phyloP scores from a whole-genome alignment of 164 flowering plant species.

The Piper longum region DNA sequence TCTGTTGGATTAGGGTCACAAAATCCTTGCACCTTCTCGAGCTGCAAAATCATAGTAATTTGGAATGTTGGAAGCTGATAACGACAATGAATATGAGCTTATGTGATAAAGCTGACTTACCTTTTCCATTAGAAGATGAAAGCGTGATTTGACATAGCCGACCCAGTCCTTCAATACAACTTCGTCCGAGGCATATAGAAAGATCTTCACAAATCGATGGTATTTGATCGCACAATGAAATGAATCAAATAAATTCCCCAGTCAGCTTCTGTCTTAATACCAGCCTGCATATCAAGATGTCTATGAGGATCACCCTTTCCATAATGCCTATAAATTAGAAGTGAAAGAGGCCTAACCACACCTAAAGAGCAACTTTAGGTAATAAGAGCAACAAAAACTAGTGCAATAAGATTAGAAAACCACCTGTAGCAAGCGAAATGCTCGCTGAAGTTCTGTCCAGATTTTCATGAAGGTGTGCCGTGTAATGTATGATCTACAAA shows the following conservation, averaged over 20 bases:
- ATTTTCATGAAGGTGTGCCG: slow-evolving; percentile 34
- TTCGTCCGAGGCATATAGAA: slow-evolving; percentile 22
- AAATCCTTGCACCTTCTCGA: slow-evolving; percentile 34
- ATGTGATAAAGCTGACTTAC: slow-evolving; percentile 11
- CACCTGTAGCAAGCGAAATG: background rate
- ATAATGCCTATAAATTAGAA: too few species aligned
- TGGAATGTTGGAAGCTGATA: too few species aligned
- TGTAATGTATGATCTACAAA: slow-evolving; percentile 39
- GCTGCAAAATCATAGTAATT: slow-evolving; percentile 14
- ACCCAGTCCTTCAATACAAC: slow-evolving; percentile 38
- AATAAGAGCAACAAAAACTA: too few species aligned
- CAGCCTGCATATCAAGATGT: slow-evolving; percentile 19
- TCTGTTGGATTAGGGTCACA: slow-evolving; percentile 52
- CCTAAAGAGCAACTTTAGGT: too few species aligned
- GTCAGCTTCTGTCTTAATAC: slow-evolving; percentile 19
- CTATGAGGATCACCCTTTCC: too few species aligned
- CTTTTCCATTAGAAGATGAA: slow-evolving; percentile 36
- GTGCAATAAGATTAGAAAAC: background rate
- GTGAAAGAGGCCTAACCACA: too few species aligned
- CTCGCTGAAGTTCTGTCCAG: slow-evolving; percentile 31
- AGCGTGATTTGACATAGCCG: slow-evolving; percentile 56
- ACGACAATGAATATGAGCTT: too few species aligned
- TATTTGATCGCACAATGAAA: slow-evolving; percentile 29
- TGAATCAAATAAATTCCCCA: slow-evolving; percentile 38
- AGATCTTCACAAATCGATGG: slow-evolving; percentile 30